Base-by-base conservation (phyloP, 495 filamentous ascomycete species). In the Penicillium steckii region DNA sequence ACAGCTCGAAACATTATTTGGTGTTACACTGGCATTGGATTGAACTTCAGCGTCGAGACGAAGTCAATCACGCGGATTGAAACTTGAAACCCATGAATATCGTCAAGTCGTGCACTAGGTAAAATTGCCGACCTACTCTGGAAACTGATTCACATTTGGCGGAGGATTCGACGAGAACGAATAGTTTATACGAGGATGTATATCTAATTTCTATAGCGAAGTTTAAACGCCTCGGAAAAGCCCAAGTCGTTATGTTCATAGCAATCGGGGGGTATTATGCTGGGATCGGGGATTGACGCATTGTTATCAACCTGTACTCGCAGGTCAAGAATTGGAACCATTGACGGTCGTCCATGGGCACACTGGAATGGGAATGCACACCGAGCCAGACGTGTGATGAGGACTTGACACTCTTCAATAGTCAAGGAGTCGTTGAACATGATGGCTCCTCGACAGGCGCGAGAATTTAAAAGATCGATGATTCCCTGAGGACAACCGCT, bases 321-420 rank as follows among this genome's bases (percentile, higher is more conserved):
- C 26, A 88, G 37, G 56, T 88, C 82, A 7, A 90, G 72, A 18
- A 91, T 61, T 4, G 89, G 89, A 8, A 90, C 77, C 82, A 92
- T 85, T 22, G 84, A 85, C 18, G 87, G 86, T 55, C 89, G 82
- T 25, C 89, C 91, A 76, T 91, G 91, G 15, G 89, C 94, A 67
- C 94, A 98, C 60, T 93, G 88, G 58, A 97, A 97, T 5, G 95
- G 94, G 61, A 97, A 94, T 1, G 75, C 83, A 54, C 89, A 95
- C 2, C 60, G 60, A 8, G 84, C 78, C 26, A 98, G 72, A 33
- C 75, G 77, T 10, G 55, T 33, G 8, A 97, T 70, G 15, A 98
- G 65, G 12, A 62, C 66, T 40, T 74, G 59, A 62, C 91, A 96
- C 61, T 96, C 82, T 7, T 79, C 76, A 1, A 73, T 48, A 1